phyloP scores from a whole-genome alignment of 1,139 yeast species.

The Hyphopichia burtonii region DNA sequence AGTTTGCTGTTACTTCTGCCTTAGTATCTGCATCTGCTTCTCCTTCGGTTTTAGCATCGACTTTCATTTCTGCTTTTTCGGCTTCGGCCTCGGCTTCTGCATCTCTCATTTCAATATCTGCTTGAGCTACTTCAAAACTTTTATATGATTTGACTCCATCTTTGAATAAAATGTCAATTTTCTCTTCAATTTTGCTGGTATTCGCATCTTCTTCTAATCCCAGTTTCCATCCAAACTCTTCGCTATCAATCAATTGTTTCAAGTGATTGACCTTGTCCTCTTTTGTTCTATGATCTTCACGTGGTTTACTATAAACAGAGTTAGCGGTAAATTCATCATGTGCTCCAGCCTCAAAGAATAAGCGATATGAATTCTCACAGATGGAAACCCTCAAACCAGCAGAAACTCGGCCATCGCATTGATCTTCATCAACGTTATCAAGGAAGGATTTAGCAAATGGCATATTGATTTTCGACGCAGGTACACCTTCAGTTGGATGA shows the following conservation, averaged over 20 bases:
- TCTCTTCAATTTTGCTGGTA: conserved; percentile 20
- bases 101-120: conserved; percentile 14
- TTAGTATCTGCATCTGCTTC: conserved; percentile 11
- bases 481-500: conserved; percentile 95
- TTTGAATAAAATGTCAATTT: conserved; percentile 25
- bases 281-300: conserved; percentile 21
- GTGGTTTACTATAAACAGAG: conserved; percentile 38
- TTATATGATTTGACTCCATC: conserved; percentile 34
- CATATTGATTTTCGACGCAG: conserved; percentile 70
- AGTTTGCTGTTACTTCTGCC: no score
- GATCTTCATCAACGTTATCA: conserved; percentile 57
- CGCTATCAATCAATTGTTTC: conserved; percentile 29
- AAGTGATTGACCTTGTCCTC: conserved; percentile 28
- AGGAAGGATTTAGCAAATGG: conserved; percentile 70
- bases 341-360: conserved; percentile 80
- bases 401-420: conserved; percentile 62
- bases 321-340: conserved; percentile 75
- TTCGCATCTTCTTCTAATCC: conserved; percentile 22
- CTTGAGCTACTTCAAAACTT: conserved; percentile 12
- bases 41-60: no score
- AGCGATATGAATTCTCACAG: conserved; percentile 73
- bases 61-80: neutral
- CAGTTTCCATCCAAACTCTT: conserved; percentile 40
- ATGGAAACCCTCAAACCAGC: conserved; percentile 81
- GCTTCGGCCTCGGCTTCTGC: conserved; percentile 10